Conservation (phyloP, 1,139 yeast genomes). For the Candida sanyaensis region DNA sequence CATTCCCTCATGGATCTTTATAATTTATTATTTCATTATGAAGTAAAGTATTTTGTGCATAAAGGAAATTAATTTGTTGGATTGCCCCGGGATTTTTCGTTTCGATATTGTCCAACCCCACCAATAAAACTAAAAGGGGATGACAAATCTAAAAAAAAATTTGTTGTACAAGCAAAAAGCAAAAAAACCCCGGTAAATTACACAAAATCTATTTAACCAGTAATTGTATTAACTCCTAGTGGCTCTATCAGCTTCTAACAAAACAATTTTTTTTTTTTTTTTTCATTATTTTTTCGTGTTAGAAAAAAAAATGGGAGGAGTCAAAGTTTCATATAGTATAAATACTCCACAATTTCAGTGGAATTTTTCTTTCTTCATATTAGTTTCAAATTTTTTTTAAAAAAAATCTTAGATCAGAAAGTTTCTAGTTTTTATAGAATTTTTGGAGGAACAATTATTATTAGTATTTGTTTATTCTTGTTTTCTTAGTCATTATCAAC, state of each 20-base stretch:
- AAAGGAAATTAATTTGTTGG: too few relatives aligned
- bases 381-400: neutral
- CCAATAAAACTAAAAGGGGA: neutral
- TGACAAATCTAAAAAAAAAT: too few relatives aligned
- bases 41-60: too few relatives aligned
- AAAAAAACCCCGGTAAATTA: neutral
- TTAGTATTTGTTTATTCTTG: neutral
- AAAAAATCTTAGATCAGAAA: neutral
- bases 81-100: too few relatives aligned
- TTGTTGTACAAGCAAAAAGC: neutral
- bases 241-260: neutral
- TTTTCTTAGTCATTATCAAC: neutral
- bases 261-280: neutral
- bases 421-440: neutral
- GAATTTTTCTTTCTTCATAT: neutral
- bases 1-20: too few relatives aligned
- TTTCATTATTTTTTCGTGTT: neutral
- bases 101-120: neutral
- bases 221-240: neutral
- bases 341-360: conserved; percentile 1
- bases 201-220: neutral
- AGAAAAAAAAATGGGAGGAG: neutral
- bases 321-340: neutral
- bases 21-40: too few relatives aligned
- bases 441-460: neutral